Evolutionary conservation across 805 yeast genomes (phyloP), one percentile per base, ranked within the genome.

Genomic region (Pichia membranifaciens): DNA sequence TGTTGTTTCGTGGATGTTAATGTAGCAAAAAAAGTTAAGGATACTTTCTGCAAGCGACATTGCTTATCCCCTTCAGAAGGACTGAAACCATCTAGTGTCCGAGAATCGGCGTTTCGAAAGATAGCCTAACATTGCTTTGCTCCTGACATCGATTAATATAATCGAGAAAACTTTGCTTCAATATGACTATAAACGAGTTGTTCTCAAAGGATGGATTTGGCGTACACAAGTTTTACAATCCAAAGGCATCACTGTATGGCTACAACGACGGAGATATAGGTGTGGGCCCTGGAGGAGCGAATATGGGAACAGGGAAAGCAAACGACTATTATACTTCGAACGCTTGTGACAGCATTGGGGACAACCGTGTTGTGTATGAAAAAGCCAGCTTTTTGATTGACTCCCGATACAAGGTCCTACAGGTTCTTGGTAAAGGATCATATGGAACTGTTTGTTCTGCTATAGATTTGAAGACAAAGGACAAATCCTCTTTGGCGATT

Each of bases 381-480:
- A 70, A 75, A 44, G 76, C 78, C 3, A 74, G 80, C 46, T 86
- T 87, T 61, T 78, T 77, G 39, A 68, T 85, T 44, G 82, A 84
- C 51, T 62, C 73, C 1, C 67, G 86, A 34, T 87, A 86, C 62
- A 69, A 74, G 44, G 69, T 86, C 15, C 64, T 72, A 22, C 70
- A 72, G 34, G 69, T 82, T 2, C 69, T 88, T 45, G 96, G 96
- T 0, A 82, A 82, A 58, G 96, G 96, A 0, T 82, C 95, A 0
- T 88, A 88, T 61, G 96, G 96, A 1, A 78, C 82, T 0, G 96
- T 88, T 4, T 86, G 93, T 54, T 79, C 87, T 3, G 95, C 91
- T 0, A 52, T 74, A 7, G 87, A 82, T 57, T 54, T 67, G n/a
- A 63, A 67, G 35, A 55, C 72, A 13, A 68, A 65, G 35, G 65